Conservation (phyloP, 176 grass and related monocot genomes). For the Eragrostis curvula region DNA sequence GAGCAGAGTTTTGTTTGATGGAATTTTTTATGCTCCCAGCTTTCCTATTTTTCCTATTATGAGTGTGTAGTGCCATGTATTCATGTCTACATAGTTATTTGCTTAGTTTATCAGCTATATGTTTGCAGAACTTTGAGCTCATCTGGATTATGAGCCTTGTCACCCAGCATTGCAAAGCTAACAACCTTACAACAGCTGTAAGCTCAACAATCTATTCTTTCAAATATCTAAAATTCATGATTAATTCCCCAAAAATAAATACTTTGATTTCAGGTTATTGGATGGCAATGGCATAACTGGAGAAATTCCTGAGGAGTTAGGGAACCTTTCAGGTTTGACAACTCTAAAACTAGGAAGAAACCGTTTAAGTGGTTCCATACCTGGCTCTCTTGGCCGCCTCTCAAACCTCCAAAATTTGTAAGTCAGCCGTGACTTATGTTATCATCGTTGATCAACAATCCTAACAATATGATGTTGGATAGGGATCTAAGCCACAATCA, state of each 20-base stretch:
- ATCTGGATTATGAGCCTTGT: slow-evolving; percentile 70
- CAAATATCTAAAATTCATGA: background rate
- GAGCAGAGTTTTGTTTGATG: slow-evolving; percentile 23
- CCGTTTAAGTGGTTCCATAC: slow-evolving; percentile 73
- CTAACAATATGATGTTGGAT: slow-evolving; percentile 36
- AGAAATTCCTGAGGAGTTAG: slow-evolving; percentile 70
- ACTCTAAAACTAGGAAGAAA: slow-evolving; percentile 72
- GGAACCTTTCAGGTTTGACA: slow-evolving; percentile 73
- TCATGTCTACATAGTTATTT: background rate
- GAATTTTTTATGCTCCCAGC: background rate
- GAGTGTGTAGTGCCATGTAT: background rate
- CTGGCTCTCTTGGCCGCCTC: slow-evolving; percentile 63
- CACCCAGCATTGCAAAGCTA: slow-evolving; percentile 65
- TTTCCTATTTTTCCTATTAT: slow-evolving; percentile 22
- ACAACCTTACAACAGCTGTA: slow-evolving; percentile 69
- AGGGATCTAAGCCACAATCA: slow-evolving; percentile 83
- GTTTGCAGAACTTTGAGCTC: slow-evolving; percentile 63
- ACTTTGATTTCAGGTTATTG: slow-evolving; percentile 57
- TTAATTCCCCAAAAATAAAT: slow-evolving; percentile 18
- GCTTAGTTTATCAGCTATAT: slow-evolving; percentile 34
- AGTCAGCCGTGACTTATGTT: slow-evolving; percentile 39
- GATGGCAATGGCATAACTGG: slow-evolving; percentile 79
- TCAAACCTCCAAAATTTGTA: slow-evolving; percentile 76
- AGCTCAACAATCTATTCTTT: slow-evolving; percentile 34
- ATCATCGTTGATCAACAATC: background rate